Conservation (phyloP, 1,284 basidiomycete species). For the Heliocybe sulcata region DNA sequence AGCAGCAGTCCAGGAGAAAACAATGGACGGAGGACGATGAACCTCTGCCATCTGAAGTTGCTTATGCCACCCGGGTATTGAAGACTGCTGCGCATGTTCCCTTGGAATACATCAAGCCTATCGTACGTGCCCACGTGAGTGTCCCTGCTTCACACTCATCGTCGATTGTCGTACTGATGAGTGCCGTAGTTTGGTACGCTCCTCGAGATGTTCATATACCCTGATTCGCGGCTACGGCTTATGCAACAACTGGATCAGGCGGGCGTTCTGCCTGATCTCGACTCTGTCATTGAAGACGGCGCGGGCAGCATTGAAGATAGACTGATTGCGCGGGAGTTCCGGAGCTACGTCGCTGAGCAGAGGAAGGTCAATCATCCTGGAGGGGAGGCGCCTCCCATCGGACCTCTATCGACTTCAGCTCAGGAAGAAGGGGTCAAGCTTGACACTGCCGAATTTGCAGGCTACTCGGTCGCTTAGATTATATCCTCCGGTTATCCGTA, state of each 20-base stretch:
- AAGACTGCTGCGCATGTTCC: slow-evolving; percentile 11
- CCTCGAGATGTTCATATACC: slow-evolving; percentile 54
- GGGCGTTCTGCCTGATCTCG: slow-evolving; percentile 35
- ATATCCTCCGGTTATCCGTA: too few relatives aligned
- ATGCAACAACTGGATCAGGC: slow-evolving; percentile 40
- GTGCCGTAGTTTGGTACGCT: slow-evolving; percentile 42
- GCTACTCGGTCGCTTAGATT: too few relatives aligned
- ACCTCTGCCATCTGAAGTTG: slow-evolving; percentile 23
- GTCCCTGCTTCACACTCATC: slow-evolving; percentile 1
- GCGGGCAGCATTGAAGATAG: not conserved
- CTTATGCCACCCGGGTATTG: slow-evolving; percentile 16
- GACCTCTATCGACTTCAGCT: too few relatives aligned
- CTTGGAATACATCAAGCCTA: slow-evolving; percentile 34
- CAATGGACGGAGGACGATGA: slow-evolving; percentile 38
- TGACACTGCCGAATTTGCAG: too few relatives aligned
- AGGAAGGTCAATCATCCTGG: too few relatives aligned
- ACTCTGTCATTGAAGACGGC: slow-evolving; percentile 12
- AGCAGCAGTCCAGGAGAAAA: slow-evolving; percentile 24
- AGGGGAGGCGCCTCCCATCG: too few relatives aligned
- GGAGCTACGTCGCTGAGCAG: not conserved
- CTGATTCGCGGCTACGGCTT: slow-evolving; percentile 62
- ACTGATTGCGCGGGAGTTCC: not conserved
- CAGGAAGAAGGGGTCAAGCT: too few relatives aligned
- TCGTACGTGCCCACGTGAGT: slow-evolving; percentile 57
- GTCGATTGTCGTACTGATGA: slow-evolving; percentile 4